Base-by-base conservation (phyloP, 129 eudicot genomes). In the Tagetes erecta region DNA sequence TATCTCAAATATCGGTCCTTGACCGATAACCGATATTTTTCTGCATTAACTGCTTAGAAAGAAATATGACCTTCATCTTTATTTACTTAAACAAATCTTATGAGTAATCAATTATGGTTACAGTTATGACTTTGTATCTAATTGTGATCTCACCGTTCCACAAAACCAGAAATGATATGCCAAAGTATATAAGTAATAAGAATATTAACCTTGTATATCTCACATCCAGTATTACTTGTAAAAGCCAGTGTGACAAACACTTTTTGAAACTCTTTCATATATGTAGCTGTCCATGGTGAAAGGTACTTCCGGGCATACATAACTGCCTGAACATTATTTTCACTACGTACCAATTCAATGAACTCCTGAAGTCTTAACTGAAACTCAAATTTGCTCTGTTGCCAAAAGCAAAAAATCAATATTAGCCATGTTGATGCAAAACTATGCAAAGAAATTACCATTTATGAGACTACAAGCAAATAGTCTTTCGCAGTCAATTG, bases 331-430 rank as follows among this genome's bases (percentile, higher is more conserved):
- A 91, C 66, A 56, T 58, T 86, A 47, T 85, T 81, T 39, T 87
- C 99, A 72, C 80, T 79, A 63, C 99, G 88, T 55, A 91, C 96
- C 82, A 95, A 75, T 80, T 95, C 99, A 74, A 95, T 87, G 76
- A 95, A 95, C 75, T 95, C 99, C 86, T 95, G 99, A 60, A 95
- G 87, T 79, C 99, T 91, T 74, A 95, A 76, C 80, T 95, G 97
- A 78, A 95, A 95, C 84, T 95, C 99, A 64, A 95, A 88, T 78
- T 91, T 95, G 83, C 99, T 91, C 97, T 95, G 96, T 72, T 49
- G 76, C 70, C 63, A 86, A 78, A 38, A 7, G 7, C 8, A 58
- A 58, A 35, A 35, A 38, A 6, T 14, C 58, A 69, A 69, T n/a
- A 60, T 79, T 34, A 81, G 52, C 35, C 13, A 79, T 56, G 75